phyloP scores from a whole-genome alignment of 75 land plant species.

The Azolla pinnata region DNA sequence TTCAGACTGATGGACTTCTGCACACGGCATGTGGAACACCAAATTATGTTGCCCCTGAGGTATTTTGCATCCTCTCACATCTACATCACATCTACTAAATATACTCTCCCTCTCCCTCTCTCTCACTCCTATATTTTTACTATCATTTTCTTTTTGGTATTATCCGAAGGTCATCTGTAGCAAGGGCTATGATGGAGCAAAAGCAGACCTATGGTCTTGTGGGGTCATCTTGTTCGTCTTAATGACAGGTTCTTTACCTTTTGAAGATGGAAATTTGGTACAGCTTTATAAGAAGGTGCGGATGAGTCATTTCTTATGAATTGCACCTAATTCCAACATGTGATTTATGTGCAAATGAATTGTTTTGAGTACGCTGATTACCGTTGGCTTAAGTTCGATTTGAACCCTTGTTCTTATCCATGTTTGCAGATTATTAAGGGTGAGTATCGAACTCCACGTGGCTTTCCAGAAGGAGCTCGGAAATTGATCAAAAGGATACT shows the following conservation, averaged over 20 bases:
- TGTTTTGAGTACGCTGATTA: neutral
- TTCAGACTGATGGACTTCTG: constrained; percentile 28
- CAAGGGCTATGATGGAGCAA: constrained; percentile 7
- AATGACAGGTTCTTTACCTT: constrained; percentile 5
- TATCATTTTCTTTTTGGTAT: no score
- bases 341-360: neutral
- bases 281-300: constrained; percentile 6
- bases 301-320: neutral
- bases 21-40: constrained; percentile 63
- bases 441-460: constrained; percentile 51
- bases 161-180: constrained; percentile 3
- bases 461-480: constrained; percentile 63
- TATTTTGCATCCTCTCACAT: neutral
- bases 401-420: neutral
- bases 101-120: no score
- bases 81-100: no score
- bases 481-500: constrained; percentile 56
- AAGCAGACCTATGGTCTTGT: neutral
- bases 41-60: constrained; percentile 38
- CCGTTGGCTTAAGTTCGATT: neutral
- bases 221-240: constrained; percentile 6
- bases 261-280: constrained; percentile 5
- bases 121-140: no score
- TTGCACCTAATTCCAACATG: neutral
- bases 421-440: constrained; percentile 61